Percentiles rank a stretch among this genome's conserved stretches.
phyloP scores from a whole-genome alignment of 768 basidiomycete species.

The Podaxis sp. region DNA sequence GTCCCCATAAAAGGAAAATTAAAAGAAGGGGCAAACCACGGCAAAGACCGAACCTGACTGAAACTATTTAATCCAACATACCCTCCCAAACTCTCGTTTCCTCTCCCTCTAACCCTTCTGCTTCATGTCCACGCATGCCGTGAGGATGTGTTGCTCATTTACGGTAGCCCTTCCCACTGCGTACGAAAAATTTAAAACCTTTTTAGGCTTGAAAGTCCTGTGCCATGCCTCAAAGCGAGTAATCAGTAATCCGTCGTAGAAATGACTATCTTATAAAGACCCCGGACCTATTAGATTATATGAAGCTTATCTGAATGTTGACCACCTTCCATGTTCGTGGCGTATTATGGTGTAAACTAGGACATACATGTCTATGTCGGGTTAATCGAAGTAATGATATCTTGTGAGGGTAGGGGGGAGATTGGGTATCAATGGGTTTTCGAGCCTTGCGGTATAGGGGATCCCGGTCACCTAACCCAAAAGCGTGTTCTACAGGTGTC shows the following conservation, averaged over 20 bases:
- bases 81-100: constrained; percentile 5
- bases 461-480: not conserved
- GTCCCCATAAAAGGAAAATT: constrained; percentile 15
- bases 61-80: constrained; percentile 8
- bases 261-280: not conserved
- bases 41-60: constrained; percentile 5
- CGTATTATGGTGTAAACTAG: not conserved
- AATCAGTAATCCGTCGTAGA: not conserved
- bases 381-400: not conserved
- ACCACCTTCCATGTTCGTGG: constrained; percentile 12
- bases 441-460: not conserved
- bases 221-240: not conserved
- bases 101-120: not conserved
- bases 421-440: constrained; percentile 7
- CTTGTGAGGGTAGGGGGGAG: constrained; percentile 1
- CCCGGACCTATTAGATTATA: constrained; percentile 1
- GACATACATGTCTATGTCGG: constrained; percentile 1
- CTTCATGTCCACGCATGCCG: constrained; percentile 6
- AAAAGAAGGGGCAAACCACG: constrained; percentile 9
- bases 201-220: not conserved
- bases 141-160: not conserved
- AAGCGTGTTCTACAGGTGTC: not conserved
- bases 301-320: constrained; percentile 9
- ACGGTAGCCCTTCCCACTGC: not conserved
- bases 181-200: not conserved